Base-by-base conservation (phyloP, 2,329 filamentous ascomycete species). In the Paecilomyces niveus region DNA sequence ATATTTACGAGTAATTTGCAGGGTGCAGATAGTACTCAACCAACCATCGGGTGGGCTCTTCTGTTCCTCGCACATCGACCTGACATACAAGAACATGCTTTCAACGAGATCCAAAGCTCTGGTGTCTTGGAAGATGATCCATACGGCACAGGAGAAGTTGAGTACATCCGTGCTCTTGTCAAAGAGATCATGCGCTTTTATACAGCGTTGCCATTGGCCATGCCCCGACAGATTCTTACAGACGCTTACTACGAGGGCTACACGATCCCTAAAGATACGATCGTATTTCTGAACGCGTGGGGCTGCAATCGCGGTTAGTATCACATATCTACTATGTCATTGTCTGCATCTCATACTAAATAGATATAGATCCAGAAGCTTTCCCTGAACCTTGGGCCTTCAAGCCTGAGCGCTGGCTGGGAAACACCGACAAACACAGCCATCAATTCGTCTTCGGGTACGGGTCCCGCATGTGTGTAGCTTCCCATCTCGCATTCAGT, bases 271-370 rank as follows among this genome's bases (percentile, higher is more conserved):
- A 55, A 57, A 45, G 58, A 57, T 13, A 62, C 62, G 9, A 59
- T 59, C 33, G 31, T 63, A 11, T 61, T 62, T 18, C 26, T 63
- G 49, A 63, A 63, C 52, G 54, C 60, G 18, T 63, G 62, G 62
- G 62, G 56, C 3, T 63, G 62, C 35, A 63, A 63, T 55, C 49
- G 54, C 31, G 61, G 62, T 62, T 54, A n/a, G 49, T n/a, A 18
- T 2, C 11, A 10, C 7, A 15, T 22, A 4, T 51, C 1, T 21
- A 51, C 10, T 6, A 9, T 51, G 13, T 21, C 49, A 10, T 51
- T 31, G 5, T 3, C 24, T 26, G 3, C 24, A 26, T 26, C 24
- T 26, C 5, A 26, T 26, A 26, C 24, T 26, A 26, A 26, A 3
- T 26, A 26, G 5, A 26, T 51, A 26, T 15, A 54, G 51, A 54